Evolutionary conservation across 2,329 filamentous ascomycete genomes (phyloP), one percentile per base, ranked within the genome.

Genomic region (Aspergillus udagawae): DNA sequence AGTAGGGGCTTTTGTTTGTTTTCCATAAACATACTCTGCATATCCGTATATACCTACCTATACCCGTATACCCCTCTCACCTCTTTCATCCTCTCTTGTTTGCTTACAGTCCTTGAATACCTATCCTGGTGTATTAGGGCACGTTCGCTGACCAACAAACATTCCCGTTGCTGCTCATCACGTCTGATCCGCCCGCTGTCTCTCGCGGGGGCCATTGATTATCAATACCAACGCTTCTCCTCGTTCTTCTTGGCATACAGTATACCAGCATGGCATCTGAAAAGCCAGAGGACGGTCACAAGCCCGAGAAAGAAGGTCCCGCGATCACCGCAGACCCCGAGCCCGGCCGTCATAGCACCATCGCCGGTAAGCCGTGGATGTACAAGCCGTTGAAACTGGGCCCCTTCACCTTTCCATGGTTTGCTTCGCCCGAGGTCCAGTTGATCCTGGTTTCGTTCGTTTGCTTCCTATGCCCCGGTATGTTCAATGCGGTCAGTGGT

Each of bases 361-460:
- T 65, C 50, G 58, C 65, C 23, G 75, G 75, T 2, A 73, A 70
- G 50, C 63, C 74, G 61, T 91, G 88, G 88, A 87, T 86, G 76
- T 91, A 92, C 80, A 85, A 82, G 67, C 78, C 80, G 51, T 68
- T 84, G 67, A 81, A 78, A 56, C 58, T 91, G 56, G 80, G 82
- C 20, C 76, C 78, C 51, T 74, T 75, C 57, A 80, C 81, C 62
- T 59, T 88, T 7, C 79, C 80, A 3, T 90, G 86, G 81, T 92
- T 88, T 71, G 89, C 89, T 23, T 90, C 88, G 56, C 89, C 89
- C 12, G 83, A 86, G 67, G 74, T 86, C 50, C 89, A 92, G 75
- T 80, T 92, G 38, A 66, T 88, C 60, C 82, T 92, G 79, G 87
- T 92, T 55, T 81, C 86, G 23, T 79, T 88, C 59, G 86, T 89